Conservation (phyloP, 805 yeast species). For the Huiozyma sinensis region DNA sequence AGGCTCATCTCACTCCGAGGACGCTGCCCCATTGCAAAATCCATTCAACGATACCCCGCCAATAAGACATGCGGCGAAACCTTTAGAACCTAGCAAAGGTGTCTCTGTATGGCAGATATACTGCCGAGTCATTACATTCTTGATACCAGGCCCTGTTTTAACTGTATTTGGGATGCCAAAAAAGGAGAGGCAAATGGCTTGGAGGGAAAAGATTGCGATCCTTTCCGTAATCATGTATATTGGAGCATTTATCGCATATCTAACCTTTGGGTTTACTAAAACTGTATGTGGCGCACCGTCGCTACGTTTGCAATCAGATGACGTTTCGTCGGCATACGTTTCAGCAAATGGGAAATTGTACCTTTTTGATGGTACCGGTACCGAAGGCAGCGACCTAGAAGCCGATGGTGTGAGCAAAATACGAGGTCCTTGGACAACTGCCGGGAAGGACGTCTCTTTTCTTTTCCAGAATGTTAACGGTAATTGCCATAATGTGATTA, state of each 20-base stretch:
- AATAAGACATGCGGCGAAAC: constrained; percentile 3
- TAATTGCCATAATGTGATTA: constrained; percentile 70
- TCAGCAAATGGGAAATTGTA: constrained; percentile 78
- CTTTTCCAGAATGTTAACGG: constrained; percentile 89
- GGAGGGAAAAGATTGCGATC: constrained; percentile 92
- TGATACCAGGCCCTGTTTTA: constrained; percentile 71
- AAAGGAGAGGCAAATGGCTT: constrained; percentile 80
- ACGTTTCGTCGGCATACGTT: constrained; percentile 4
- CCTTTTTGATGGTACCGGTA: constrained; percentile 55
- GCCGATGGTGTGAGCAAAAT: constrained; percentile 49
- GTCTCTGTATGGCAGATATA: constrained; percentile 58
- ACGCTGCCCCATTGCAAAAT: not conserved
- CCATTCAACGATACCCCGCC: not conserved
- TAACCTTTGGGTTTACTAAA: constrained; percentile 83
- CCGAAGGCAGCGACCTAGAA: constrained; percentile 69
- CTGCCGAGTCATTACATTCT: constrained; percentile 73
- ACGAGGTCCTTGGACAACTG: constrained; percentile 81
- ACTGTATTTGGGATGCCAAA: constrained; percentile 67
- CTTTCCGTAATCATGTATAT: constrained; percentile 60
- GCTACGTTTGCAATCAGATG: constrained; percentile 9
- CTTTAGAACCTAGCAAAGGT: constrained; percentile 1
- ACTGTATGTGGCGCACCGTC: constrained; percentile 53
- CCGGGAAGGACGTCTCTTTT: constrained; percentile 76
- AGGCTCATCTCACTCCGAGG: not conserved
- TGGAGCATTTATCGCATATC: constrained; percentile 71